These are phyloP conservation scores for Lachancea thermotolerans DNA, from an alignment of 805 yeast genomes.

Conservation along the genomic window DNA sequence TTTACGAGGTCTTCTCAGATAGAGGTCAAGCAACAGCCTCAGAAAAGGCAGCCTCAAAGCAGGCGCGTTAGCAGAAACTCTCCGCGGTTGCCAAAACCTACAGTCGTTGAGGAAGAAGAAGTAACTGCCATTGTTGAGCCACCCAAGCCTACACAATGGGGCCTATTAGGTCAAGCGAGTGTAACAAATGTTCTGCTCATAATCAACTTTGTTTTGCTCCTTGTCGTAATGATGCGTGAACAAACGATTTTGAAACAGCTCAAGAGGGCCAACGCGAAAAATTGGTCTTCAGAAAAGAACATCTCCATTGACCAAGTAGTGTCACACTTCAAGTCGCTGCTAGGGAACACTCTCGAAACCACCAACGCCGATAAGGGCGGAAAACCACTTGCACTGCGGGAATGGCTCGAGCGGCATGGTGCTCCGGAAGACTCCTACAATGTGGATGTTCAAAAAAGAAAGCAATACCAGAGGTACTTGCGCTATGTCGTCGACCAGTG, in stretches of 20 bases:
- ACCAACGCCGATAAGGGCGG: background rate
- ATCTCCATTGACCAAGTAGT: slow-evolving; percentile 1
- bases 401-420: slow-evolving; percentile 5
- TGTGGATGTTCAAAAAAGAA: slow-evolving; percentile 1
- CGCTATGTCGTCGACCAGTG: slow-evolving; percentile 3
- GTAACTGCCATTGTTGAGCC: background rate
- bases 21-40: slow-evolving; percentile 5
- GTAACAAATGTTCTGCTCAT: slow-evolving; percentile 8
- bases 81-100: background rate
- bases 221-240: slow-evolving; percentile 11
- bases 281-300: background rate
- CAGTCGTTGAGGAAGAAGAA: background rate
- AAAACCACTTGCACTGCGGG: background rate
- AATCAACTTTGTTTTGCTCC: slow-evolving; percentile 9
- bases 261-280: background rate
- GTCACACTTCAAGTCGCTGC: background rate
- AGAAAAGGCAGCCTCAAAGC: slow-evolving; percentile 6
- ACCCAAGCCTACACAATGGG: background rate
- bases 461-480: slow-evolving; percentile 6
- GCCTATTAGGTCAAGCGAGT: background rate
- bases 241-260: slow-evolving; percentile 10
- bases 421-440: background rate
- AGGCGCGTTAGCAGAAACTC: slow-evolving; percentile 8
- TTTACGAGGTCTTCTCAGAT: slow-evolving; percentile 9
- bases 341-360: background rate